Percentiles rank a stretch among this genome's conserved stretches.
These are phyloP conservation scores for Fusarium oxysporum DNA, from an alignment of 2,329 filamentous ascomycete species.

Conservation along the genomic window DNA sequence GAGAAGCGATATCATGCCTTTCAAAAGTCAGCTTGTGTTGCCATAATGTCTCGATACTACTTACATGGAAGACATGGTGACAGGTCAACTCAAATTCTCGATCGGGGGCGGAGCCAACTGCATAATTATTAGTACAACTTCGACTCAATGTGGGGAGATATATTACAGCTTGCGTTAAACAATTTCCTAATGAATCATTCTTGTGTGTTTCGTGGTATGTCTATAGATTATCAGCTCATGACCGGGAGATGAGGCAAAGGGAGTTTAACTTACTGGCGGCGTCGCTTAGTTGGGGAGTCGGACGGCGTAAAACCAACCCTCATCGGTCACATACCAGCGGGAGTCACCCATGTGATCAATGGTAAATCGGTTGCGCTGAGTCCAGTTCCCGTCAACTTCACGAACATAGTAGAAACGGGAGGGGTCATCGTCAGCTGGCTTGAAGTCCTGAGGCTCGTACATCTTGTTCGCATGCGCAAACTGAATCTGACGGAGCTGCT, in stretches of 20 bases:
- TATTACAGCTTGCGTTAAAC: constrained; percentile 12
- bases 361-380: constrained; percentile 67
- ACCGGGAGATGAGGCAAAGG: neutral
- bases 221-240: constrained; percentile 20
- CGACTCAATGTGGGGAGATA: rapidly evolving
- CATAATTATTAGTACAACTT: neutral
- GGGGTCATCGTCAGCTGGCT: constrained; percentile 70
- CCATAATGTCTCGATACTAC: neutral
- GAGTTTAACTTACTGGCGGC: constrained; percentile 18
- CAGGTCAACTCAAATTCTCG: neutral
- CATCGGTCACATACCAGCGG: constrained; percentile 69
- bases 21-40: neutral
- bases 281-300: constrained; percentile 57
- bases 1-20: neutral
- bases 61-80: constrained; percentile 11
- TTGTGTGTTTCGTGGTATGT: constrained; percentile 7
- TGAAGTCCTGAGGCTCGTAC: constrained; percentile 71
- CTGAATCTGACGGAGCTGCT: constrained; percentile 59
- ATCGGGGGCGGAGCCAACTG: constrained; percentile 14
- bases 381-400: constrained; percentile 70
- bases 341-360: constrained; percentile 68
- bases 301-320: constrained; percentile 71
- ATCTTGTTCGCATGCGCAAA: constrained; percentile 63
- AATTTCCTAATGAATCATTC: neutral
- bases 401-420: constrained; percentile 71